Percentiles rank a stretch among this genome's conserved stretches.
These are phyloP conservation scores for Knufia petricola DNA, from an alignment of 2,329 filamentous ascomycete species.

Conservation along the genomic window DNA sequence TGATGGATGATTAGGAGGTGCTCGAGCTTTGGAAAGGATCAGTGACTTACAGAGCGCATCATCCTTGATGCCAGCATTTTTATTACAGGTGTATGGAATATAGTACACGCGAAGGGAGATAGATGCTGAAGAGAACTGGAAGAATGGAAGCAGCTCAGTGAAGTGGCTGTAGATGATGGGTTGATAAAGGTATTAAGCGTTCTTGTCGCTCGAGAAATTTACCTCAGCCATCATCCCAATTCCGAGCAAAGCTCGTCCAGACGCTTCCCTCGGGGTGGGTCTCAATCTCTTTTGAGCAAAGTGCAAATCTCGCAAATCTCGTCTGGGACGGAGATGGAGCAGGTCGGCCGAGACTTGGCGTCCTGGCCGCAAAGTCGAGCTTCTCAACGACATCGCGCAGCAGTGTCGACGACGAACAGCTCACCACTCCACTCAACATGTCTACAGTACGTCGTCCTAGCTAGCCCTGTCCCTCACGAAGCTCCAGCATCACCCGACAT, in stretches of 20 bases:
- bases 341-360: too few species aligned
- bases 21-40: constrained; percentile 12
- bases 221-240: background rate
- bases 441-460: constrained; percentile 4
- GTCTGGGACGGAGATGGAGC: too few species aligned
- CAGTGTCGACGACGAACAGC: constrained; percentile 6
- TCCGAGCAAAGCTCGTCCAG: too few species aligned
- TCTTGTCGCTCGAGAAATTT: background rate
- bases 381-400: too few species aligned
- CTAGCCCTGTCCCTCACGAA: background rate
- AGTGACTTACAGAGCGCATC: constrained; percentile 60
- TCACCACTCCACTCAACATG: constrained; percentile 6
- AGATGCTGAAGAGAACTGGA: constrained; percentile 22
- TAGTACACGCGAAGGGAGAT: constrained; percentile 7
- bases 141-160: constrained; percentile 21
- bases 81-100: constrained; percentile 25
- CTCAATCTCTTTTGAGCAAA: too few species aligned
- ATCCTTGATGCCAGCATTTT: constrained; percentile 59
- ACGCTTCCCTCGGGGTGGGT: too few species aligned
- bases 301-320: too few species aligned
- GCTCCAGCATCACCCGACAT: background rate
- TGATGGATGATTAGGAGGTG: constrained; percentile 29
- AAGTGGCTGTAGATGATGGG: background rate
- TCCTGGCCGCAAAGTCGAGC: too few species aligned
- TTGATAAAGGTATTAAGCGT: too few species aligned